Evolutionary conservation across 176 grass and related monocot genomes (phyloP).

Genomic region (Aegilops tauschii): DNA sequence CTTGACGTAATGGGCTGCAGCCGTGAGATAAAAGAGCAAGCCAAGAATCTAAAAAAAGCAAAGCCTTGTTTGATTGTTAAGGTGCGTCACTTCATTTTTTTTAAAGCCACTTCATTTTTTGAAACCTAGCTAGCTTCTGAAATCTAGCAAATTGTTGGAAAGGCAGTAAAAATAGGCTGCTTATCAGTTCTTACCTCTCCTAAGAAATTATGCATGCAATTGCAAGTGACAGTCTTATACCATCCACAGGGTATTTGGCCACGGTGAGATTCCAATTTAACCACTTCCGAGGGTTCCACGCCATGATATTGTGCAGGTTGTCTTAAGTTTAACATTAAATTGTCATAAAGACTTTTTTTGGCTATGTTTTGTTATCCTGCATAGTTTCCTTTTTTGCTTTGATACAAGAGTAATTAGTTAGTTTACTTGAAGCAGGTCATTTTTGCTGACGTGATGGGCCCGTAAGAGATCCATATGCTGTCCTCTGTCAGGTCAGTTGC

Average conservation of each 20-base stretch:
- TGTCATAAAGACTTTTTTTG: not conserved
- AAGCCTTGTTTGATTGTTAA: no score
- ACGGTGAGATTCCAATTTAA: not conserved
- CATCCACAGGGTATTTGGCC: not conserved
- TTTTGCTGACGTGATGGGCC: conserved; percentile 79
- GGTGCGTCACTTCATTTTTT: no score
- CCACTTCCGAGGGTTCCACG: no score
- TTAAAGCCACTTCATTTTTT: no score
- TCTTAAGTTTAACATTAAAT: no score
- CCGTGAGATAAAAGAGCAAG: no score
- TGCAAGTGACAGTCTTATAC: no score
- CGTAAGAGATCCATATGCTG: conserved; percentile 35
- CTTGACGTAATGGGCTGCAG: not conserved
- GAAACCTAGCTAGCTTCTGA: no score
- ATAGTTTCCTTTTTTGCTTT: not conserved
- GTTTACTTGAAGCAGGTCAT: conserved; percentile 58
- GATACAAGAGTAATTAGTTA: not conserved
- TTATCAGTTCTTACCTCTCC: conserved; percentile 20
- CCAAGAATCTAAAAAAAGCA: no score
- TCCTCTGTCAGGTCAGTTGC: conserved; percentile 83
- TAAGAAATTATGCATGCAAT: not conserved
- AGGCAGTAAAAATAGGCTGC: conserved; percentile 69
- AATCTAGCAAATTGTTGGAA: conserved; percentile 66
- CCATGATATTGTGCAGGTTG: no score
- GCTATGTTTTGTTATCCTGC: not conserved